Base-by-base conservation (phyloP, 2,329 filamentous ascomycete genomes). In the Piedraia hortae region DNA sequence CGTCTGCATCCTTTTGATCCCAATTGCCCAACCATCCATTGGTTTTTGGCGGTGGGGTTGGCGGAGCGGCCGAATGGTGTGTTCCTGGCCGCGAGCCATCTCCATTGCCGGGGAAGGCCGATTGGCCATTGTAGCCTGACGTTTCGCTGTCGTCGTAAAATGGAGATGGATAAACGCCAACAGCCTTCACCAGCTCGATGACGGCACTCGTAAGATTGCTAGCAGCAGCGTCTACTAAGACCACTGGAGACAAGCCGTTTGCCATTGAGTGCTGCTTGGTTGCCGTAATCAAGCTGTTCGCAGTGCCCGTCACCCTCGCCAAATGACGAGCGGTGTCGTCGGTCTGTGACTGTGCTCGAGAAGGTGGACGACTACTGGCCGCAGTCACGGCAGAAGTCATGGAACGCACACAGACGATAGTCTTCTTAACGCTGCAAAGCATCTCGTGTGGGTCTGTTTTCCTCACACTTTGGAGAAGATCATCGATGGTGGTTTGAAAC, bases 201-300 rank as follows among this genome's bases (percentile, higher is more conserved):
- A 93, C 59, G 2, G 80, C 67, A 4, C 73, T 66, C 2, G 77
- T 75, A 16, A 93, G 56, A 46, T 97, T 78, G 12, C 75, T 85
- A 5, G 82, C 78, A 2, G 85, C 82, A 3, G 82, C 85, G 43
- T 97, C 85, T 11, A 97, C 54, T 3, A 97, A 50, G 4, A 77
- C 89, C n/a, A 97, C 70, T 0, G 85, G 85, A 1, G 77, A 82
- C 14, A 97, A 60, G 14, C 85, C 85, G 10, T 63, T 66, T 1
- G 77, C 68, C 6, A 63, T 59, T 15, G 73, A 69, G 43, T 85
- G 90, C 39, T 90, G 90, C 50, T 88, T 90, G 15, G 75, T 71
- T 1, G 82, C 77, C 2, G 82, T 93, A 37, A 93, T 91, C 26
- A 97, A 55, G 38, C 82, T 85, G 53, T 93, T 93, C 21, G 85